Evolutionary conservation across 164 flowering plant genomes (phyloP).

Genomic region (Piper betle): DNA sequence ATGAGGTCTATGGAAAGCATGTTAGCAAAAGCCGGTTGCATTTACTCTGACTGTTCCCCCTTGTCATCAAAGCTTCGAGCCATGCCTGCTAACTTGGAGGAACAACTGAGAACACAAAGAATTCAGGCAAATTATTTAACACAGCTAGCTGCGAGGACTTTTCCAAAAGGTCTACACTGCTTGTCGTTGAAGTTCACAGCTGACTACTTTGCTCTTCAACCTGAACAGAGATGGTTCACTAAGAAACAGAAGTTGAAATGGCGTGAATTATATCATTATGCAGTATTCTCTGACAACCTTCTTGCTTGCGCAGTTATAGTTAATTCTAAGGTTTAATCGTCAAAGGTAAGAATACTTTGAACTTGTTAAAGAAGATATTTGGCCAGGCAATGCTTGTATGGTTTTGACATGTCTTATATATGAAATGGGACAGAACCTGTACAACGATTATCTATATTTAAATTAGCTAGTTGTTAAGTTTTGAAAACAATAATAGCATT

Average conservation of each 20-base stretch:
- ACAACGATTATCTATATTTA: too few species aligned
- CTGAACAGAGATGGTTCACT: conserved; percentile 40
- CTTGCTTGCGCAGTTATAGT: conserved; percentile 88
- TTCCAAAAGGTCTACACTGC: conserved; percentile 90
- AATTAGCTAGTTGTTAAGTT: too few species aligned
- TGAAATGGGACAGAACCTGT: too few species aligned
- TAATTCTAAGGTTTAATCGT: conserved; percentile 55
- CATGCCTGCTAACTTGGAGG: conserved; percentile 67
- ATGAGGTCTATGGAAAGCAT: conserved; percentile 66
- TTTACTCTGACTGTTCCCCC: conserved; percentile 55
- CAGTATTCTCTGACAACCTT: conserved; percentile 84
- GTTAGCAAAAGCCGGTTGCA: conserved; percentile 47
- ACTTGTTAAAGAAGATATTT: too few species aligned
- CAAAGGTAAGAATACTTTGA: conserved; percentile 34
- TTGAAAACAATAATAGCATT: too few species aligned
- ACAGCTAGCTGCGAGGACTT: conserved; percentile 74
- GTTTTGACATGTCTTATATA: too few species aligned
- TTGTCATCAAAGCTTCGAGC: conserved; percentile 70
- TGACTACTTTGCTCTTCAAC: conserved; percentile 55
- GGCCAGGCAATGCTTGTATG: too few species aligned
- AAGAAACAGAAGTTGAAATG: conserved; percentile 35
- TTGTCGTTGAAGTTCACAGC: conserved; percentile 79
- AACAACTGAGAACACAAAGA: conserved; percentile 52
- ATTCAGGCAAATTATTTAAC: conserved; percentile 47
- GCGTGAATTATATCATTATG: conserved; percentile 58